These are phyloP conservation scores for Mycena chlorophos DNA, from an alignment of 768 basidiomycete species.

Conservation along the genomic window DNA sequence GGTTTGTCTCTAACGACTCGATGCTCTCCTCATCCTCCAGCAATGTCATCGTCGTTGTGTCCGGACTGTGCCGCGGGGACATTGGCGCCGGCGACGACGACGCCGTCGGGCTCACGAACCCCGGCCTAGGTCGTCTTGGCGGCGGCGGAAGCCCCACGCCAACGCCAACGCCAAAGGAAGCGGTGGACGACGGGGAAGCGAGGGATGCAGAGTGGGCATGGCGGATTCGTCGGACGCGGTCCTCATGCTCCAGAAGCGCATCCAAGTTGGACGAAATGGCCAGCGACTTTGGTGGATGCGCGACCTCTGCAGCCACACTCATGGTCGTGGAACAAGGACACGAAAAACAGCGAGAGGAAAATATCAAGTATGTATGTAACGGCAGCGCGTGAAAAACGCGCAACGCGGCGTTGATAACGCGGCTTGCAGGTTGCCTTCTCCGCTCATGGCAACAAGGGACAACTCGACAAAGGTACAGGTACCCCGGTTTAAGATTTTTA, in stretches of 20 bases:
- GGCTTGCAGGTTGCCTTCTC: too few species aligned
- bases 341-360: neutral
- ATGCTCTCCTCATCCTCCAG: conserved; percentile 15
- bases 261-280: conserved; percentile 61
- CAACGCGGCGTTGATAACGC: too few species aligned
- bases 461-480: too few species aligned
- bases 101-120: too few species aligned
- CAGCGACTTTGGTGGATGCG: conserved; percentile 27
- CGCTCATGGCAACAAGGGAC: too few species aligned
- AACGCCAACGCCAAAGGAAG: conserved; percentile 1
- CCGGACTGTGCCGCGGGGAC: neutral
- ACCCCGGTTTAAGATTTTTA: too few species aligned
- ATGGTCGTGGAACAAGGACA: neutral
- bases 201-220: conserved; percentile 6
- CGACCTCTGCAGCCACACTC: neutral
- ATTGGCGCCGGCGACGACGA: conserved; percentile 22
- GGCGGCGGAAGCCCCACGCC: conserved; percentile 61
- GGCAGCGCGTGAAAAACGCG: too few species aligned
- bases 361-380: too few species aligned
- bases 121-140: conserved; percentile 32
- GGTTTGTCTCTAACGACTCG: conserved; percentile 32
- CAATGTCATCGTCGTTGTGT: neutral
- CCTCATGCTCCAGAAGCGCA: conserved; percentile 59
- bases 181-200: neutral
- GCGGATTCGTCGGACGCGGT: conserved; percentile 38